phyloP scores from a whole-genome alignment of 345 rosid genomes.

The Pugionium dolabratum region DNA sequence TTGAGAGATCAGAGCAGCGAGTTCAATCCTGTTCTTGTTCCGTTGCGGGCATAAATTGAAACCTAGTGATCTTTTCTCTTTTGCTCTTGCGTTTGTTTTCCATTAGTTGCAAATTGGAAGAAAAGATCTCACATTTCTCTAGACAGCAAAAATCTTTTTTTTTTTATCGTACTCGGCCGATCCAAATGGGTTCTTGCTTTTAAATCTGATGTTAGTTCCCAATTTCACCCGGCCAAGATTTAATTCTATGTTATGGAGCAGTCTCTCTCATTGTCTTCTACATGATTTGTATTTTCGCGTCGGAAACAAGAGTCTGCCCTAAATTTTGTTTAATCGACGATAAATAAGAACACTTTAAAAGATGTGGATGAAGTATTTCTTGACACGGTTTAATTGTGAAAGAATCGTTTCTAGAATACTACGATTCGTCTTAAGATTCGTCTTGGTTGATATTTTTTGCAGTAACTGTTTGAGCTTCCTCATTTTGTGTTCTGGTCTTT shows the following conservation, averaged over 20 bases:
- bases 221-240: slow-evolving; percentile 54
- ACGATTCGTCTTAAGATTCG: too few relatives aligned
- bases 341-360: too few relatives aligned
- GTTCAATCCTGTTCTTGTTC: slow-evolving; percentile 36
- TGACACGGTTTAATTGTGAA: too few relatives aligned
- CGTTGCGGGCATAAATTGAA: slow-evolving; percentile 49
- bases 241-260: slow-evolving; percentile 13
- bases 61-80: slow-evolving; percentile 16
- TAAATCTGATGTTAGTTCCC: slow-evolving; percentile 18
- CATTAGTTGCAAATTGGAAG: slow-evolving; percentile 6
- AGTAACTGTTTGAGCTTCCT: too few relatives aligned
- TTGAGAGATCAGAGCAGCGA: slow-evolving; percentile 48
- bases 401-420: too few relatives aligned
- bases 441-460: too few relatives aligned
- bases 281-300: slow-evolving; percentile 8
- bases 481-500: too few relatives aligned
- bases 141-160: background rate
- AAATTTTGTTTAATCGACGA: background rate
- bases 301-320: slow-evolving; percentile 26
- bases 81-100: slow-evolving; percentile 6
- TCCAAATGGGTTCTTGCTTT: slow-evolving; percentile 44
- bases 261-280: slow-evolving; percentile 3
- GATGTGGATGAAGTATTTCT: too few relatives aligned
- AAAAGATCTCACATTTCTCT: slow-evolving; percentile 30
- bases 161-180: slow-evolving; percentile 33